These are phyloP conservation scores for Solanum ossicruentum DNA, from an alignment of 257 asterid species.

Conservation along the genomic window DNA sequence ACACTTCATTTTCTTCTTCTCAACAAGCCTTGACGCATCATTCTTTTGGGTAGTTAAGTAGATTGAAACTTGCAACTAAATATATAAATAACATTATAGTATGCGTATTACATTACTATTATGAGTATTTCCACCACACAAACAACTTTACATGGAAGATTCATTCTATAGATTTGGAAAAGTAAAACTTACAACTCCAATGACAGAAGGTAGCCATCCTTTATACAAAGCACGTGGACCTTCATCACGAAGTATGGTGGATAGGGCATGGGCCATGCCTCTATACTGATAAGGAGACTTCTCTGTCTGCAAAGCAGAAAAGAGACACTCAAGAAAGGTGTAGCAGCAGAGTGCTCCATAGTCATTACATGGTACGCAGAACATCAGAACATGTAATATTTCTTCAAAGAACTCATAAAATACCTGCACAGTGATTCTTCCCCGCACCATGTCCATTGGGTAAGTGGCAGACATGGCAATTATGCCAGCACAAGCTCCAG, in stretches of 20 bases:
- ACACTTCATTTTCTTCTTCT: not conserved
- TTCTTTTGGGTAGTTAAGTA: not conserved
- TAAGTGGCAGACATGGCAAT: slow-evolving; percentile 99
- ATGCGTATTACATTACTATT: not conserved
- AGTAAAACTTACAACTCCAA: slow-evolving; percentile 81
- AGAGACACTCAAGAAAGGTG: not conserved
- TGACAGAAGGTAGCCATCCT: slow-evolving; percentile 99
- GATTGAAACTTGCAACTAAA: not conserved
- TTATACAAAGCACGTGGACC: slow-evolving; percentile 89
- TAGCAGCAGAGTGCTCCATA: not conserved
- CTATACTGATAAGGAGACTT: slow-evolving; percentile 84
- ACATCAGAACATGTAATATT: not conserved
- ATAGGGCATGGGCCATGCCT: slow-evolving; percentile 88
- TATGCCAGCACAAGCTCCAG: slow-evolving; percentile 99
- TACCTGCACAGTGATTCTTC: slow-evolving; percentile 96
- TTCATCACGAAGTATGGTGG: slow-evolving; percentile 97
- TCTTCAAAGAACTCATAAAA: not conserved
- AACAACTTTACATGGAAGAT: not conserved
- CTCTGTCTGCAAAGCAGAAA: slow-evolving; percentile 53
- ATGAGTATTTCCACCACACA: not conserved
- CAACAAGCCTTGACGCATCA: not conserved
- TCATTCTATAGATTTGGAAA: not conserved
- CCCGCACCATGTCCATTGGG: slow-evolving; percentile 99
- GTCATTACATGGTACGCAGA: not conserved
- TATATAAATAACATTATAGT: not conserved